Evolutionary conservation across 139 green algal genomes (phyloP).

Genomic region (Coccomyxa sp.): DNA sequence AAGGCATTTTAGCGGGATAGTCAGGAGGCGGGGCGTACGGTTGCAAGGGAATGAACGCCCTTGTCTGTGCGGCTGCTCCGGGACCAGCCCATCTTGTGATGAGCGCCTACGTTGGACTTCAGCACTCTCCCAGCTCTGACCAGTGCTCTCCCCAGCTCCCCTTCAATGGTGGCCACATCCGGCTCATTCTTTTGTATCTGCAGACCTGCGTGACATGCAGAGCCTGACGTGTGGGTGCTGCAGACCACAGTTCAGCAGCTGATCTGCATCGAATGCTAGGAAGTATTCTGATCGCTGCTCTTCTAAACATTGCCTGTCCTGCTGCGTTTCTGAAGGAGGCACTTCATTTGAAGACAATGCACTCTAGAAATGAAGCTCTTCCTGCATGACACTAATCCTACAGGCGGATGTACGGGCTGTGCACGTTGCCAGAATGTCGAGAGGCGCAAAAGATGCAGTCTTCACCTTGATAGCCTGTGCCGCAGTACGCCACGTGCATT

Average conservation of each 20-base stretch:
- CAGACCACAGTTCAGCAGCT: too few relatives aligned
- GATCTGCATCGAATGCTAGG: too few relatives aligned
- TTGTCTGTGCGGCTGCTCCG: slow-evolving; percentile 73
- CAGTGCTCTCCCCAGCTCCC: slow-evolving; percentile 55
- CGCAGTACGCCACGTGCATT: slow-evolving; percentile 67
- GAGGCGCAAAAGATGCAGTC: background rate
- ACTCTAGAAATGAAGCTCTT: too few relatives aligned
- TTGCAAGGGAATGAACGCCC: slow-evolving; percentile 60
- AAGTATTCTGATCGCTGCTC: too few relatives aligned
- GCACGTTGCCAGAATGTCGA: too few relatives aligned
- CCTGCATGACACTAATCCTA: too few relatives aligned
- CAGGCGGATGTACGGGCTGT: too few relatives aligned
- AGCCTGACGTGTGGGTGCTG: background rate
- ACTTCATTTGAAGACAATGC: background rate
- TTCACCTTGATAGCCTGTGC: slow-evolving; percentile 55
- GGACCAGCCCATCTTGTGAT: slow-evolving; percentile 56
- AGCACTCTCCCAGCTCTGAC: slow-evolving; percentile 44
- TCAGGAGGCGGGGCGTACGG: slow-evolving; percentile 18
- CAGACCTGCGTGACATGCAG: slow-evolving; percentile 34
- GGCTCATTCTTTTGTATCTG: slow-evolving; percentile 35
- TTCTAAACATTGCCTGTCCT: background rate
- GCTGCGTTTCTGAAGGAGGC: background rate
- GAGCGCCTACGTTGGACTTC: slow-evolving; percentile 39
- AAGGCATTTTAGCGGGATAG: slow-evolving; percentile 1
- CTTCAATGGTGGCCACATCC: slow-evolving; percentile 40